These are phyloP conservation scores for Karstenula rhodostoma DNA, from an alignment of 2,329 filamentous ascomycete genomes.

Conservation along the genomic window DNA sequence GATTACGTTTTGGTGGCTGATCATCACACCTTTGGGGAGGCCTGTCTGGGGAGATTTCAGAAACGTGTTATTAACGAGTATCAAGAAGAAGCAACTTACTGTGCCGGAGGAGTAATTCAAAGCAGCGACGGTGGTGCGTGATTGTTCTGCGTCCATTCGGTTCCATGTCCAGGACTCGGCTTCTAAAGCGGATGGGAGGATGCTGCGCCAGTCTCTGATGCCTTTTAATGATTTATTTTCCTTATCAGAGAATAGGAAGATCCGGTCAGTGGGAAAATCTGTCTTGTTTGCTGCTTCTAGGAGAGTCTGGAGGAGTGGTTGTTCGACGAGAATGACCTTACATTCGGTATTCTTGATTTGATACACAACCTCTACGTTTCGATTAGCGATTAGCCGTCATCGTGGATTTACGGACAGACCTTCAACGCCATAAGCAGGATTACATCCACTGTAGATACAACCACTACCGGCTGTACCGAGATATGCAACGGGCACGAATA, in stretches of 20 bases:
- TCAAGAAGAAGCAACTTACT: not conserved
- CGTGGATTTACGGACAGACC: conserved; percentile 39
- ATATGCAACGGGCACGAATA: conserved; percentile 64
- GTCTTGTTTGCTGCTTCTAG: conserved; percentile 55
- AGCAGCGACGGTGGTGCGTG: conserved; percentile 36
- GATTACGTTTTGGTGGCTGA: conserved; percentile 54
- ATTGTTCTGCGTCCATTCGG: conserved; percentile 47
- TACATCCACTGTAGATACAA: conserved; percentile 64
- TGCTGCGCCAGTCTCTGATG: conserved; percentile 54
- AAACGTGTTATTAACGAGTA: not conserved
- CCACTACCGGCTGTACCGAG: conserved; percentile 63
- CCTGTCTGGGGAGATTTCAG: conserved; percentile 40
- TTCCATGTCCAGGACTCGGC: conserved; percentile 54
- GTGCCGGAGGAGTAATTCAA: conserved; percentile 29
- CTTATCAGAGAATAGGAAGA: conserved; percentile 60
- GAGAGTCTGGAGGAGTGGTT: conserved; percentile 54
- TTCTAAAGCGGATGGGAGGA: conserved; percentile 47
- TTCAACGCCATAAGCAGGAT: conserved; percentile 60
- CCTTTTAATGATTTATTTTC: conserved; percentile 40
- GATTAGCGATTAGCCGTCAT: conserved; percentile 2
- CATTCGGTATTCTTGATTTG: conserved; percentile 62
- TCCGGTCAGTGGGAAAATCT: conserved; percentile 52
- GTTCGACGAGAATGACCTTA: conserved; percentile 61
- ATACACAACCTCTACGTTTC: conserved; percentile 56
- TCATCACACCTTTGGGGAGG: conserved; percentile 56